Base-by-base conservation (phyloP, 306 rosid genomes). In the Inga laurina region DNA sequence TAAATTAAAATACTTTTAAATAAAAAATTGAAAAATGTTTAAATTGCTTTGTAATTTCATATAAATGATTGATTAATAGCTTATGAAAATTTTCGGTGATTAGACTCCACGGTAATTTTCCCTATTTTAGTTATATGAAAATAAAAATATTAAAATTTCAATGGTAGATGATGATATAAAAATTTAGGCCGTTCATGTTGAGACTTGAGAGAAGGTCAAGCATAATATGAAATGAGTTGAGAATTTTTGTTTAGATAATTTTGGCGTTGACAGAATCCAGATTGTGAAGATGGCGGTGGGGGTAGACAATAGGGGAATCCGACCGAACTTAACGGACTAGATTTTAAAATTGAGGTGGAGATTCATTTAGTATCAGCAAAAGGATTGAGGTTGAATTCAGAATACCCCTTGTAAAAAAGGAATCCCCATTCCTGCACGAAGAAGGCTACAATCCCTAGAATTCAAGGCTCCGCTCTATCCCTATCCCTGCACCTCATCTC, bases 401-500 rank as follows among this genome's bases (percentile, higher is more conserved):
- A 27, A 27, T 27, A 39, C 43, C 6, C 8, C 8, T 39, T 39
- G 43, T 39, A 39, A 39, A 6, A 39, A 6, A 6, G 43, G 7
- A 5, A 39, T 39, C 43, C 71, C 71, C 15, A 65, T 30, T 65
- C 32, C 14, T 14, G 41, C 41, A 30, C 19, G 5, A 64, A 12
- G 69, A 18, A 64, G 34, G 8, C 37, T 64, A 13, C 15, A 65
- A 32, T 0, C 71, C 43, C 44, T 11, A 16, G 7, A 34, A 10
- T 46, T 3, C 5, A 66, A 34, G 72, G 45, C 72, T 37, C 14
- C 15, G 43, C 43, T 39, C 43, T 39, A 39, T 39, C 43, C 43
- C 43, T 39, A 39, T 39, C 39, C 68, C 34, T 1, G 76, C 51
- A 80, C 82, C 82, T 79, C 82, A 35, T 2, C 71, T 52, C 75